Evolutionary conservation across 169 alveolate genomes (phyloP).

Genomic region (Plasmodium adleri): DNA sequence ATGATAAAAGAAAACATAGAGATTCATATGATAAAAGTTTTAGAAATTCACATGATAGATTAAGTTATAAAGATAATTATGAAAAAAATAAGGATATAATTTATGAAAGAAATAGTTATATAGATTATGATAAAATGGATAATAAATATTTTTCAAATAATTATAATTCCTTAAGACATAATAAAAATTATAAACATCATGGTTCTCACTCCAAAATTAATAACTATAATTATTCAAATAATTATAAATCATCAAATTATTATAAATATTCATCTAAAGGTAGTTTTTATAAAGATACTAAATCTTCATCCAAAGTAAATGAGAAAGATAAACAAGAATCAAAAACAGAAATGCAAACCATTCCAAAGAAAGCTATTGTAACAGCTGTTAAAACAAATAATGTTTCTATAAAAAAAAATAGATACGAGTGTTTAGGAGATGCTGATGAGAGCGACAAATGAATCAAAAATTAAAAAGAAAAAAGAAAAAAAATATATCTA

Average conservation of each 20-base stretch:
- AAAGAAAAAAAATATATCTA: not conserved
- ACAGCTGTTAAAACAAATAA: constrained; percentile 64
- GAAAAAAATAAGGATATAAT: constrained; percentile 29
- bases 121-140: constrained; percentile 71
- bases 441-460: constrained; percentile 73
- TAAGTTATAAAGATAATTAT: constrained; percentile 49
- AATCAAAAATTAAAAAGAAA: not conserved
- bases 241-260: constrained; percentile 36
- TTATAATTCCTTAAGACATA: constrained; percentile 54
- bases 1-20: constrained; percentile 46
- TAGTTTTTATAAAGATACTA: constrained; percentile 18
- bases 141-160: constrained; percentile 61
- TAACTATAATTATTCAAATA: constrained; percentile 41
- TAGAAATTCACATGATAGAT: constrained; percentile 47
- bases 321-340: constrained; percentile 55
- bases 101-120: constrained; percentile 37
- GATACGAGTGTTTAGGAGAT: constrained; percentile 66
- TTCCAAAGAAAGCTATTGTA: constrained; percentile 71
- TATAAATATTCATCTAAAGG: constrained; percentile 53
- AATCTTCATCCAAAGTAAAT: constrained; percentile 10
- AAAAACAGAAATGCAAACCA: constrained; percentile 42
- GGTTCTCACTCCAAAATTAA: constrained; percentile 32
- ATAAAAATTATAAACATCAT: constrained; percentile 43
- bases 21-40: constrained; percentile 33
- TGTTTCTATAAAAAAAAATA: constrained; percentile 67